phyloP scores from a whole-genome alignment of 164 flowering plant genomes.

The Amborella trichopoda region DNA sequence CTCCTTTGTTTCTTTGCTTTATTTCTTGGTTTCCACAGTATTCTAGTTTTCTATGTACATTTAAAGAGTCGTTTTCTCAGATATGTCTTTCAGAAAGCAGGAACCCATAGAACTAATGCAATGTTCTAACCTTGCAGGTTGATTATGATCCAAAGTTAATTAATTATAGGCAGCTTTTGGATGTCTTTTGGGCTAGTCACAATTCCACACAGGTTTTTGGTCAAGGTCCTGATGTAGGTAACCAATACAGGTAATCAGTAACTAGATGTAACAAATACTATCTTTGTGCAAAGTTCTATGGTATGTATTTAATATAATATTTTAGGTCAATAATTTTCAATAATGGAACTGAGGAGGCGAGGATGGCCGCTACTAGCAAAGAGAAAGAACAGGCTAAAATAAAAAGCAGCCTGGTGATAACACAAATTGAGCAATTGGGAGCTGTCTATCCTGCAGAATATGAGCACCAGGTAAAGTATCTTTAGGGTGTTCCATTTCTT shows the following conservation, averaged over 20 bases:
- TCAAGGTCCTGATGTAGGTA: constrained; percentile 98
- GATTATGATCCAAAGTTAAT: constrained; percentile 75
- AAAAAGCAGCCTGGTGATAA: constrained; percentile 60
- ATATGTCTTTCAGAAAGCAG: no score
- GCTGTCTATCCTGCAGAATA: constrained; percentile 77
- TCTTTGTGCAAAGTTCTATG: not conserved
- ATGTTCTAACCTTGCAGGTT: no score
- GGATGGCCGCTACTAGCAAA: constrained; percentile 69
- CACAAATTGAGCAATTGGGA: constrained; percentile 66
- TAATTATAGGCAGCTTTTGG: constrained; percentile 67
- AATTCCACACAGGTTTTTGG: constrained; percentile 95
- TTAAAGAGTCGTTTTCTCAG: no score
- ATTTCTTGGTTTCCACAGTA: no score
- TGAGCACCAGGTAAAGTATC: constrained; percentile 77
- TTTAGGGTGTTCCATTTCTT: not conserved
- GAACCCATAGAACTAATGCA: no score
- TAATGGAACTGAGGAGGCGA: constrained; percentile 73
- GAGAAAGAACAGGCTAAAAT: constrained; percentile 73
- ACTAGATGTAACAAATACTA: not conserved
- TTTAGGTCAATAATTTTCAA: constrained; percentile 80
- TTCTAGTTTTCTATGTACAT: no score
- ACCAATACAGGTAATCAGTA: constrained; percentile 63
- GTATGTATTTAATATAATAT: not conserved
- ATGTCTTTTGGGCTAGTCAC: constrained; percentile 91
- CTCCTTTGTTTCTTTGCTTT: no score